Evolutionary conservation across 176 grass and related monocot species (phyloP).

Genomic region (Panicum miliaceum): DNA sequence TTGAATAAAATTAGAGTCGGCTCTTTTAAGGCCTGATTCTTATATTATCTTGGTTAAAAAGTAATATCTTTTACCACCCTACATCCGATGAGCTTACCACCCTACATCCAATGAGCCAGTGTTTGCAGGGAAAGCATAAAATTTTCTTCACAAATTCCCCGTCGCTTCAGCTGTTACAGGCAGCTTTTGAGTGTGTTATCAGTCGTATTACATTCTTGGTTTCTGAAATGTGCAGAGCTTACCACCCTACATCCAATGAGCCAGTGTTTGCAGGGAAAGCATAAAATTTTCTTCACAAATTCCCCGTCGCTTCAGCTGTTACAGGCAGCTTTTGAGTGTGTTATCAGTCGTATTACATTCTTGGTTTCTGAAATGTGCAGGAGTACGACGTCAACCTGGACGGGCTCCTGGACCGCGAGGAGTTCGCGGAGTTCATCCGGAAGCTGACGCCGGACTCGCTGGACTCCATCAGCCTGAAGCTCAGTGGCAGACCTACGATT

Average conservation of each 20-base stretch:
- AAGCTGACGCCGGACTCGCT: constrained; percentile 88
- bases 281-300: not conserved
- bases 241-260: too few relatives aligned
- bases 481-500: too few relatives aligned
- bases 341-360: not conserved
- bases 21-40: too few relatives aligned
- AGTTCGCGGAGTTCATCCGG: constrained; percentile 86
- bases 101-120: too few relatives aligned
- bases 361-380: constrained; percentile 41
- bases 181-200: too few relatives aligned
- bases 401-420: constrained; percentile 84
- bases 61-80: too few relatives aligned
- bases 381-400: constrained; percentile 79
- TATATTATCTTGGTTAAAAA: too few relatives aligned
- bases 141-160: not conserved
- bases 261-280: not conserved
- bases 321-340: too few relatives aligned
- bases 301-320: not conserved
- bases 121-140: not conserved
- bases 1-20: too few relatives aligned
- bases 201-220: not conserved
- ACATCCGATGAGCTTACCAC: too few relatives aligned
- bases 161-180: not conserved
- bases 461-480: constrained; percentile 63
- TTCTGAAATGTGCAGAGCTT: constrained; percentile 39